A percentile compares a stretch with the other conserved stretches of the same genome.
phyloP scores from a whole-genome alignment of 441 rosid species.

The Croton laevigatus region DNA sequence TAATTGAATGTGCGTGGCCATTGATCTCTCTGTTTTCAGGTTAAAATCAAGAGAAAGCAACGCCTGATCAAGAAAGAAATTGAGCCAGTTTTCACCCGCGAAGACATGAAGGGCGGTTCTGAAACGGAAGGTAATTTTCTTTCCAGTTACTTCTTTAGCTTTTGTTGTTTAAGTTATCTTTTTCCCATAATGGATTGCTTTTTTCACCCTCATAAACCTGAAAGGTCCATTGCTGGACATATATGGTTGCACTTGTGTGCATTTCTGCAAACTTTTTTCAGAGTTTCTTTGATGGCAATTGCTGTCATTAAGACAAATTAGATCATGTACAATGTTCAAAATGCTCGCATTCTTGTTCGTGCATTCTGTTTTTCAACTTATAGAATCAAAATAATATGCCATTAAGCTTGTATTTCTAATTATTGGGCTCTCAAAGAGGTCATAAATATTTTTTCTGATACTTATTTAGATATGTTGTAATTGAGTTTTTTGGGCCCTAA shows the following conservation, averaged over 20 bases:
- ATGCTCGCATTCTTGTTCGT: not conserved
- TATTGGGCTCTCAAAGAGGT: not conserved
- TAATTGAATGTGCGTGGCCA: not conserved
- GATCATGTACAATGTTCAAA: not conserved
- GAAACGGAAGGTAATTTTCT: slow-evolving; percentile 40
- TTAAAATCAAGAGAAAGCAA: slow-evolving; percentile 48
- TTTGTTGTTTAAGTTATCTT: not conserved
- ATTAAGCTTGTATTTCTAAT: not conserved
- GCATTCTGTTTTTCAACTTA: not conserved
- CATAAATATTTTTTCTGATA: no score
- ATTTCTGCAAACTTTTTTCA: not conserved
- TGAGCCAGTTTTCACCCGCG: slow-evolving; percentile 48
- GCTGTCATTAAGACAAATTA: not conserved
- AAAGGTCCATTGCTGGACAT: not conserved
- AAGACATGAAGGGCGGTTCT: slow-evolving; percentile 42
- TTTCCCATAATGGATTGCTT: not conserved
- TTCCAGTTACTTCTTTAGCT: not conserved
- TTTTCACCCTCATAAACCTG: not conserved
- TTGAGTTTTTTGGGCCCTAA: not conserved
- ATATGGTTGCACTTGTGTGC: not conserved
- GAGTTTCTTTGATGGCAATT: not conserved
- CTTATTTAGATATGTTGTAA: no score
- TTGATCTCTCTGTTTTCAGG: slow-evolving; percentile 26
- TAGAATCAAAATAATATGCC: not conserved
- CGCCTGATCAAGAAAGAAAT: slow-evolving; percentile 48